Evolutionary conservation across 805 yeast species (phyloP).

Genomic region (Millerozyma acaciae): DNA sequence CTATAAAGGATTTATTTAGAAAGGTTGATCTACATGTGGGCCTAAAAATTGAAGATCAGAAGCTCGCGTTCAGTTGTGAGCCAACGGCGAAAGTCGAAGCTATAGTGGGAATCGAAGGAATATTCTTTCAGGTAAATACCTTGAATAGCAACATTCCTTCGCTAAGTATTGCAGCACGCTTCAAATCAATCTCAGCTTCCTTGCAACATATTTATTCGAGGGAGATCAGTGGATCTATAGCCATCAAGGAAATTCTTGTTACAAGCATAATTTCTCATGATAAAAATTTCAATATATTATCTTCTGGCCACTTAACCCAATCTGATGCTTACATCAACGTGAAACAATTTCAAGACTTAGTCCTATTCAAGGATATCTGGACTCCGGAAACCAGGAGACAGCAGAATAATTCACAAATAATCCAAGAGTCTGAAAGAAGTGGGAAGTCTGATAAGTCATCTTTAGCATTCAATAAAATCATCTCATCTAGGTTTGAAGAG

Average conservation of each 20-base stretch:
- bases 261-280: constrained; percentile 47
- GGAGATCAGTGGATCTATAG: constrained; percentile 75
- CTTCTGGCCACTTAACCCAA: constrained; percentile 51
- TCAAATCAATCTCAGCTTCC: constrained; percentile 62
- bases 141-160: constrained; percentile 39
- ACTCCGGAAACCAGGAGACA: constrained; percentile 33
- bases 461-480: constrained; percentile 29
- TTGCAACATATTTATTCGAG: constrained; percentile 89
- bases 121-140: constrained; percentile 56
- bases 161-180: constrained; percentile 41
- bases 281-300: constrained; percentile 37
- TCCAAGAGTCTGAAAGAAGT: no score
- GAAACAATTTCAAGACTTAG: constrained; percentile 83
- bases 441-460: constrained; percentile 6
- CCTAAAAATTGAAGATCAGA: constrained; percentile 67
- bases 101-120: constrained; percentile 65
- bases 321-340: constrained; percentile 65
- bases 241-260: constrained; percentile 42
- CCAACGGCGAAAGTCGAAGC: constrained; percentile 94
- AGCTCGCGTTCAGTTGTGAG: constrained; percentile 77
- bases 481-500: constrained; percentile 47
- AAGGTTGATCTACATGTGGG: constrained; percentile 61
- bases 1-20: constrained; percentile 39
- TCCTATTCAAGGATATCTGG: constrained; percentile 83
- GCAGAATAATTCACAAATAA: background rate